Base-by-base conservation (phyloP, 176 grass and related monocot genomes). In the Eremochloa ophiuroides region DNA sequence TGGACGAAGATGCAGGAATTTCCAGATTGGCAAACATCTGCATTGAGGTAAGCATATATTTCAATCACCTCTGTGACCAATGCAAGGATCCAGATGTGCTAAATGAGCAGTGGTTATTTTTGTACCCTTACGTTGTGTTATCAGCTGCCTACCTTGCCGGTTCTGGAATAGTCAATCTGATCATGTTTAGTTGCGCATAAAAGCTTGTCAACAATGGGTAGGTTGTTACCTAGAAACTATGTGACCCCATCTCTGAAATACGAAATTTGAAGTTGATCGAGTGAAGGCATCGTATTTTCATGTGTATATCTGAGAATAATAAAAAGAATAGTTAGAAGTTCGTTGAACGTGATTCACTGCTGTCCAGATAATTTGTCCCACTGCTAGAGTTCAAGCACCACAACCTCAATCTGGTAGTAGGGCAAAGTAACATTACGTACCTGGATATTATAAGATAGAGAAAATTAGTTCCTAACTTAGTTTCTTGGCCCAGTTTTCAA, bases 1-100 rank as follows among this genome's bases (percentile, higher is more conserved):
- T 99, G 92, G 90, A 91, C 90, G 39, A 89, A 85, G 51, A 95
- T 95, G 75, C 96, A 93, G 72, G 39, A 88, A 37, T 85, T 84
- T 73, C 86, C 90, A 64, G 55, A 86, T 43, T 99, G 96, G 96
- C 83, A 92, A 75, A 93, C 89, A 55, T 77, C 84, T 80, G 78
- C 85, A 43, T 85, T 98, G 77, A 86, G 85, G 90, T 88, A 84
- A 26, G 18, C 42, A 16, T 78, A 13, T 76, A 10, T 66, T 77
- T 37, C 17, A 15, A 35, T 18, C 16, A 18, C 28, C 5, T 18
- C 5, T 85, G 12, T 79, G 7, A 47, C 38, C 22, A 42, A 66
- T 22, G 3, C 8, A 41, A 22, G n/a, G 51, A 56, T 22, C 26
- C 31, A 15, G 25, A 64, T 39, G 31, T 4, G 16, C 62, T 76